These are phyloP conservation scores for Leccinum incarnatum DNA, from an alignment of 768 basidiomycete species.

Conservation along the genomic window DNA sequence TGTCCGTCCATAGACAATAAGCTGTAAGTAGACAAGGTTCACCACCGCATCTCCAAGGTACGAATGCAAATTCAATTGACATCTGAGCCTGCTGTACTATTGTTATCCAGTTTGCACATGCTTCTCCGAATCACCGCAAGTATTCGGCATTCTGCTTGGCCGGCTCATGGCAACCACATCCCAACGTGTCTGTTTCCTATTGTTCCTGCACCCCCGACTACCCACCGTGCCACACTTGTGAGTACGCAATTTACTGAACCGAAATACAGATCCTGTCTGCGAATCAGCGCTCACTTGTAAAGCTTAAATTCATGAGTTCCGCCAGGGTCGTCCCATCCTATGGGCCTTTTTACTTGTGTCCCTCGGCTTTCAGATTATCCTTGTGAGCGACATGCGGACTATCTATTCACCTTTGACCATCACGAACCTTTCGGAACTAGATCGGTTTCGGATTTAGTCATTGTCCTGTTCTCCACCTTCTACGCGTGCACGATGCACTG, in stretches of 20 bases:
- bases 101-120: conserved; percentile 18
- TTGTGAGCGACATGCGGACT: conserved; percentile 16
- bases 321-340: conserved; percentile 8
- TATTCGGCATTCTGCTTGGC: conserved; percentile 1
- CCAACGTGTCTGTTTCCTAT: conserved; percentile 24
- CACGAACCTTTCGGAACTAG: conserved; percentile 29
- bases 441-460: conserved; percentile 37
- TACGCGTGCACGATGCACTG: conserved; percentile 11
- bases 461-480: conserved; percentile 28
- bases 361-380: conserved; percentile 2
- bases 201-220: conserved; percentile 18
- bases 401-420: conserved; percentile 18
- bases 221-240: conserved; percentile 2
- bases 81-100: conserved; percentile 10
- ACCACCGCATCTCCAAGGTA: conserved; percentile 26
- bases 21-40: conserved; percentile 25
- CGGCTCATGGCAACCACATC: conserved; percentile 16
- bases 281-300: conserved; percentile 8
- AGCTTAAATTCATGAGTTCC: conserved; percentile 19
- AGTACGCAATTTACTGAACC: conserved; percentile 11
- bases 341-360: conserved; percentile 10
- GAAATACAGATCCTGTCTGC: conserved; percentile 4
- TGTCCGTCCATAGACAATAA: conserved; percentile 23
- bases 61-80: conserved; percentile 21
- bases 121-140: neutral